These are phyloP conservation scores for Xylaria curta DNA, from an alignment of 495 filamentous ascomycete genomes.

Conservation along the genomic window DNA sequence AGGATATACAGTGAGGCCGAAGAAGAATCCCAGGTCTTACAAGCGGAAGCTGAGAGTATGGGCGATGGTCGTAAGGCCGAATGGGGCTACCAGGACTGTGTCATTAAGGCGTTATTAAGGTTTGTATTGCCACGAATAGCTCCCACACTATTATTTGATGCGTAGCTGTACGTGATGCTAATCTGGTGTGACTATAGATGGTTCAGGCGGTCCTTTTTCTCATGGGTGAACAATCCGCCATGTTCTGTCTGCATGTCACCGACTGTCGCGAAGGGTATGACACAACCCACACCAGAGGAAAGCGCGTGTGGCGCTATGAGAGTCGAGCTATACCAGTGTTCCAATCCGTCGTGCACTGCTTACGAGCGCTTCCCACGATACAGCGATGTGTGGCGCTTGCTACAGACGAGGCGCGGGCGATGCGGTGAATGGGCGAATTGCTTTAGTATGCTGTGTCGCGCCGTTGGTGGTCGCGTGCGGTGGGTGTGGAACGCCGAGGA, in stretches of 20 bases:
- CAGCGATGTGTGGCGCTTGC: slow-evolving; percentile 91
- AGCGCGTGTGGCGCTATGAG: slow-evolving; percentile 81
- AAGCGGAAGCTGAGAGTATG: slow-evolving; percentile 84
- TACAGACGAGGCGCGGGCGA: slow-evolving; percentile 84
- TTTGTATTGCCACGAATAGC: slow-evolving; percentile 42
- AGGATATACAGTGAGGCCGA: slow-evolving; percentile 92
- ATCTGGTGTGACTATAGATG: slow-evolving; percentile 63
- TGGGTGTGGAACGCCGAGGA: slow-evolving; percentile 99
- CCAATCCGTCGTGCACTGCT: slow-evolving; percentile 67
- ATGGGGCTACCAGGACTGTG: slow-evolving; percentile 99
- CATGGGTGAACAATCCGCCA: slow-evolving; percentile 93
- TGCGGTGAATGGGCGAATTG: slow-evolving; percentile 98
- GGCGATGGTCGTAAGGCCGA: slow-evolving; percentile 77
- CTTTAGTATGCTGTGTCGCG: slow-evolving; percentile 97
- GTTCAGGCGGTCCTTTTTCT: slow-evolving; percentile 95
- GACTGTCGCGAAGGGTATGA: slow-evolving; percentile 82
- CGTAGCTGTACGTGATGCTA: slow-evolving; percentile 34
- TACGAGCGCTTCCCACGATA: slow-evolving; percentile 94
- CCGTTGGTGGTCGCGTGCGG: slow-evolving; percentile 85
- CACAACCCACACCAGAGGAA: slow-evolving; percentile 86
- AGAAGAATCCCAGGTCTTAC: slow-evolving; percentile 85
- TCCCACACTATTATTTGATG: neutral
- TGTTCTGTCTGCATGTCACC: slow-evolving; percentile 81
- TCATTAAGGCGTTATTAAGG: slow-evolving; percentile 88
- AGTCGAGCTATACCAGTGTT: slow-evolving; percentile 90